Evolutionary conservation across 192 early-diverging fungal species (phyloP).

Genomic region (Martensiomyces pterosporus): DNA sequence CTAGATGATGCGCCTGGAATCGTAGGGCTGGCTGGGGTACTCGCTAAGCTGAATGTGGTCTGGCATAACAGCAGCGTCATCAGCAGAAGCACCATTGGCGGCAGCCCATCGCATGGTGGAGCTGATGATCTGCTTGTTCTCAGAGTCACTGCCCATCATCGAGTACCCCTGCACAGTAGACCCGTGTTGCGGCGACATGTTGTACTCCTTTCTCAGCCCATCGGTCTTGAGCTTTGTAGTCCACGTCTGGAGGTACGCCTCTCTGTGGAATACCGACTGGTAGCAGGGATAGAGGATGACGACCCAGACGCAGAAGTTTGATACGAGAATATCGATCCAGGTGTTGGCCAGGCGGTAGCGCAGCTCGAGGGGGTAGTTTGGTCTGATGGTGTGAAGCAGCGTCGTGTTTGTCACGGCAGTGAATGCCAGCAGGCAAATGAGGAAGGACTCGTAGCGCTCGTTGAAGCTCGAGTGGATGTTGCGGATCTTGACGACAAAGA

Average conservation of each 20-base stretch:
- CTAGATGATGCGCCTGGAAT: neutral
- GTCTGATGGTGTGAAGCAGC: neutral
- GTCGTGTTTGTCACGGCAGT: neutral
- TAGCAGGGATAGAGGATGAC: neutral
- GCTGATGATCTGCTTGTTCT: too few species aligned
- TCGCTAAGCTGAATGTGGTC: too few species aligned
- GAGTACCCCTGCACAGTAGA: neutral
- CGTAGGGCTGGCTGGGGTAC: neutral
- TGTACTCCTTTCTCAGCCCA: neutral
- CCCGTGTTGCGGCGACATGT: neutral
- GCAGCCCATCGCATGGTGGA: too few species aligned
- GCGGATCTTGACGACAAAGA: neutral
- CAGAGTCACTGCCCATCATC: too few species aligned
- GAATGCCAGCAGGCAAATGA: neutral
- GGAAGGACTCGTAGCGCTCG: neutral
- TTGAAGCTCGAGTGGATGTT: neutral
- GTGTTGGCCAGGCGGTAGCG: neutral
- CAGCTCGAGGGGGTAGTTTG: neutral
- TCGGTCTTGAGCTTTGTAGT: neutral
- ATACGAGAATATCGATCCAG: neutral
- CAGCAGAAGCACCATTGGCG: too few species aligned
- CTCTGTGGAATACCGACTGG: neutral
- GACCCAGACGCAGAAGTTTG: neutral
- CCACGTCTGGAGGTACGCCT: neutral
- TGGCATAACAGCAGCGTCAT: too few species aligned